Percentiles rank a stretch among this genome's conserved stretches.
Conservation (phyloP, 2,329 filamentous ascomycete species). For the Anthostomella pinea region DNA sequence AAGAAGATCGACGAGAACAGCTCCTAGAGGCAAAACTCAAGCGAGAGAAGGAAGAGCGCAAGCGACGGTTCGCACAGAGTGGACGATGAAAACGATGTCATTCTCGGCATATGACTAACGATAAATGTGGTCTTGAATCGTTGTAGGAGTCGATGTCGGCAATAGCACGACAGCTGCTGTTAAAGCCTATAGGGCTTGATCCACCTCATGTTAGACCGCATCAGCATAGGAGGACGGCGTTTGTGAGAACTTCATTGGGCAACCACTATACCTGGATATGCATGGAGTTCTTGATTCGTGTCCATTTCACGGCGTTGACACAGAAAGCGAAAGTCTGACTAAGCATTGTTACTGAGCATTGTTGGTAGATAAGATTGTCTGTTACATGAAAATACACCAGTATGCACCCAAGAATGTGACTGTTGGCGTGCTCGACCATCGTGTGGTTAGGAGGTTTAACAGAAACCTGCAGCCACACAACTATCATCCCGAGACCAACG, state of each 20-base stretch:
- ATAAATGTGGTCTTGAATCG: not conserved
- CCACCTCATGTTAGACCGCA: slow-evolving; percentile 10
- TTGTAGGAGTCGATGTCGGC: slow-evolving; percentile 3
- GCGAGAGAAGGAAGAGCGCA: slow-evolving; percentile 32
- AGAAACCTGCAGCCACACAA: no score
- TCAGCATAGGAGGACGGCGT: slow-evolving; percentile 19
- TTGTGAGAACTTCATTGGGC: slow-evolving; percentile 17
- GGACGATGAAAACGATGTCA: slow-evolving; percentile 8
- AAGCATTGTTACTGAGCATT: slow-evolving; percentile 3
- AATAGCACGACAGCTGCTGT: no score
- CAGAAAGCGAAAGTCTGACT: slow-evolving; percentile 4
- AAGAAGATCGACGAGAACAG: slow-evolving; percentile 64
- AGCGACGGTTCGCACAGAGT: slow-evolving; percentile 19
- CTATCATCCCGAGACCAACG: no score
- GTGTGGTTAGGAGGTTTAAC: no score
- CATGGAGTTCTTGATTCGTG: slow-evolving; percentile 7
- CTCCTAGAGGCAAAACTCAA: slow-evolving; percentile 35
- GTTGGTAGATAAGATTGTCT: not conserved
- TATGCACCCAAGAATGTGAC: no score
- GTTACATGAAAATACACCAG: no score
- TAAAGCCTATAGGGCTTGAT: no score
- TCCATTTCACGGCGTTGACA: slow-evolving; percentile 11
- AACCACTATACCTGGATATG: slow-evolving; percentile 13
- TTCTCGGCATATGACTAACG: not conserved
- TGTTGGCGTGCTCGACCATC: no score